phyloP scores from a whole-genome alignment of 1,284 basidiomycete species.

The Hemileia vastatrix region DNA sequence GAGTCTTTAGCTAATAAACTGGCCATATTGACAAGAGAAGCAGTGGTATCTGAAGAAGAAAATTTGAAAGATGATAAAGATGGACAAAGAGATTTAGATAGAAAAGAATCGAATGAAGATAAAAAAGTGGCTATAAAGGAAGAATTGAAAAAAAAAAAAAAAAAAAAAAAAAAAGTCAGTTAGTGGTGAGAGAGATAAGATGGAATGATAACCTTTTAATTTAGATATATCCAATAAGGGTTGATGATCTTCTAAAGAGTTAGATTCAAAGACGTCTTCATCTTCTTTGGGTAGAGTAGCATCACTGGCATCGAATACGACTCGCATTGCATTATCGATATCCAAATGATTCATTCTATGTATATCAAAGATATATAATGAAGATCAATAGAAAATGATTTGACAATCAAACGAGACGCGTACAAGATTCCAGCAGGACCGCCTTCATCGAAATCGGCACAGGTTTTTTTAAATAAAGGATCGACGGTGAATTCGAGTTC shows the following conservation, averaged over 20 bases:
- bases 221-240: conserved; percentile 37
- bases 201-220: conserved; percentile 46
- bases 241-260: conserved; percentile 45
- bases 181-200: not conserved
- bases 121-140: conserved; percentile 55
- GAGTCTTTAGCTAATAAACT: conserved; percentile 10
- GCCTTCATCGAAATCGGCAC: conserved; percentile 96
- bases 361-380: conserved; percentile 68
- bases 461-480: conserved; percentile 94
- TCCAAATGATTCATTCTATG: conserved; percentile 52
- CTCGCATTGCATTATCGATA: conserved; percentile 69
- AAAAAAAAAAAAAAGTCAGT: conserved; percentile 17
- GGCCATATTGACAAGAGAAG: conserved; percentile 9
- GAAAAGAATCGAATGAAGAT: conserved; percentile 56
- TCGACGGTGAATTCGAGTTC: conserved; percentile 93
- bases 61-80: conserved; percentile 74
- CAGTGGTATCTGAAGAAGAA: conserved; percentile 51
- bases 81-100: conserved; percentile 64
- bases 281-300: conserved; percentile 62
- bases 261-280: conserved; percentile 61
- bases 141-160: conserved; percentile 25
- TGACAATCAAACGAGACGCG: conserved; percentile 31
- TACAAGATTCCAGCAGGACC: conserved; percentile 66
- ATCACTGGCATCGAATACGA: conserved; percentile 95
- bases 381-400: conserved; percentile 49